Percentiles rank a stretch among this genome's conserved stretches.
phyloP scores from a whole-genome alignment of 768 basidiomycete species.

The Agaricus blazei region DNA sequence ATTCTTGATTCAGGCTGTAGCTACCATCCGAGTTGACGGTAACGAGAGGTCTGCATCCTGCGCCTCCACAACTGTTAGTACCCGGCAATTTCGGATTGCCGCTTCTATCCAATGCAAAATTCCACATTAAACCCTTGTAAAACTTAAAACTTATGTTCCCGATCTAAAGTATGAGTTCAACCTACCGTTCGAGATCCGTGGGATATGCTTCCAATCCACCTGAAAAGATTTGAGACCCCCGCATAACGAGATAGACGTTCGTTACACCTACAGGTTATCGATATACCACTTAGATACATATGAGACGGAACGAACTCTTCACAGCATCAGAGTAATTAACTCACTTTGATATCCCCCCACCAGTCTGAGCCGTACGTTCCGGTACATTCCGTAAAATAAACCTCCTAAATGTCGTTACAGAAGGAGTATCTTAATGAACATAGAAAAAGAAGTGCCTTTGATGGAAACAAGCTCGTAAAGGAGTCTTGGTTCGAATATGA shows the following conservation, averaged over 20 bases:
- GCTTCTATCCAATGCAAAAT: slow-evolving; percentile 57
- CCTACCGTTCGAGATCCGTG: slow-evolving; percentile 37
- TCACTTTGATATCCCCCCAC: slow-evolving; percentile 78
- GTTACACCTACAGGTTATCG: slow-evolving; percentile 41
- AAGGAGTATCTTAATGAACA: neutral
- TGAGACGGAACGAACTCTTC: neutral
- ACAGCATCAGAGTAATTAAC: neutral
- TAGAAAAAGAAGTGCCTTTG: slow-evolving; percentile 32
- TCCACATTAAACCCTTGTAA: slow-evolving; percentile 64
- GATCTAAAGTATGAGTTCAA: neutral
- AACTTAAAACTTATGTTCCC: slow-evolving; percentile 9
- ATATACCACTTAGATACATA: slow-evolving; percentile 51
- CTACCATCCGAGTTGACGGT: slow-evolving; percentile 61
- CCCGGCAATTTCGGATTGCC: slow-evolving; percentile 66
- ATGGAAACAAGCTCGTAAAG: slow-evolving; percentile 52
- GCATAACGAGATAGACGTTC: neutral
- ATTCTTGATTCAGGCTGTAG: slow-evolving; percentile 71
- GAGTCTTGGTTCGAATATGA: slow-evolving; percentile 44
- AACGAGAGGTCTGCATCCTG: slow-evolving; percentile 62
- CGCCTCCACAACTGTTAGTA: slow-evolving; percentile 52
- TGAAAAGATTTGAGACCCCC: neutral
- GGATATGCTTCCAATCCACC: slow-evolving; percentile 27
- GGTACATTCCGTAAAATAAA: slow-evolving; percentile 58
- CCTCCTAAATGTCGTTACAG: slow-evolving; percentile 23
- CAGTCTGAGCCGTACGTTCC: slow-evolving; percentile 66